These are phyloP conservation scores for Monosporascus ibericus DNA, from an alignment of 2,329 filamentous ascomycete species.

Conservation along the genomic window DNA sequence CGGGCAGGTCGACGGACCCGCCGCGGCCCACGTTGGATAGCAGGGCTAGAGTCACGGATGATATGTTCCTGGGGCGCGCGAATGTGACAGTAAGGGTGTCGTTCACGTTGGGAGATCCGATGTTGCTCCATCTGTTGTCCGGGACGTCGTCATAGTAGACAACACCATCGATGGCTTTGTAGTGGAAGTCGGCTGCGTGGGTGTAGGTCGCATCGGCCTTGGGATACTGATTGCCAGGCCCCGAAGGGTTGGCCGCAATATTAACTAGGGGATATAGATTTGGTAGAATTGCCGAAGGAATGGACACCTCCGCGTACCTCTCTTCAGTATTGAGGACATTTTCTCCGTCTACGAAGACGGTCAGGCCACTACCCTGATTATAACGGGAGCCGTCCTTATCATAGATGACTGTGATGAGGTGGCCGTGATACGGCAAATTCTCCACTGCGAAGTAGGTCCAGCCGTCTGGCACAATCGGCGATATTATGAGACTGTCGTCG, in stretches of 20 bases:
- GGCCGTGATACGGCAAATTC: conserved; percentile 36
- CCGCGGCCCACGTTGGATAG: conserved; percentile 26
- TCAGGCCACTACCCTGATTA: conserved; percentile 26
- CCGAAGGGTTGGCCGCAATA: conserved; percentile 34
- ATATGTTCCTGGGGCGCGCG: conserved; percentile 26
- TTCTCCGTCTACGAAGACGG: conserved; percentile 30
- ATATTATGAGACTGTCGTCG: conserved; percentile 31
- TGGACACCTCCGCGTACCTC: conserved; percentile 8
- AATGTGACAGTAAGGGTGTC: conserved; percentile 29
- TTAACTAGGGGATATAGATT: conserved; percentile 24
- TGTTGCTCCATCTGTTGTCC: conserved; percentile 34
- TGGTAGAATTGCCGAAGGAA: conserved; percentile 11
- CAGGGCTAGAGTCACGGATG: conserved; percentile 26
- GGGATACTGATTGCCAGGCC: conserved; percentile 26
- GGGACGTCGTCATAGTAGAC: conserved; percentile 33
- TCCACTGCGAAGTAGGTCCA: conserved; percentile 37
- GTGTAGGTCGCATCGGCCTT: conserved; percentile 29
- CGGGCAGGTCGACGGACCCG: conserved; percentile 25
- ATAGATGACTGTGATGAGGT: conserved; percentile 33
- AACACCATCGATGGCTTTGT: conserved; percentile 35
- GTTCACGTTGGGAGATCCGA: conserved; percentile 24
- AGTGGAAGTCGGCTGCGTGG: conserved; percentile 25
- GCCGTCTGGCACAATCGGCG: conserved; percentile 31
- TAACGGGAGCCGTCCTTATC: conserved; percentile 33
- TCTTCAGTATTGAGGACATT: conserved; percentile 20